Conservation (phyloP, 2,329 filamentous ascomycete genomes). For the Scolecobasidium constrictum region DNA sequence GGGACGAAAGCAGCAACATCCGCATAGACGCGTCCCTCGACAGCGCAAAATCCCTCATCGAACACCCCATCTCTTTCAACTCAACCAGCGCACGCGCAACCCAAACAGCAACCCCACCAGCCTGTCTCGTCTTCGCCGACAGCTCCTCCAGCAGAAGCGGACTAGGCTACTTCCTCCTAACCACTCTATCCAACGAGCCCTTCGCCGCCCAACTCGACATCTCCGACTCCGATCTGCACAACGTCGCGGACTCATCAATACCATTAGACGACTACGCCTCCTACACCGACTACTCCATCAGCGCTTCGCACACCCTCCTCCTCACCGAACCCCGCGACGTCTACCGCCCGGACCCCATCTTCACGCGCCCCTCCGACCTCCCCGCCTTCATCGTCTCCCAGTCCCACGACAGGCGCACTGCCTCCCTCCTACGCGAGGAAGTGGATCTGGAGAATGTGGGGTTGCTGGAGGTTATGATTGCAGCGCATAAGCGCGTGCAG, state of each 20-base stretch:
- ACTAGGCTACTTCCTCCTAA: conserved; percentile 37
- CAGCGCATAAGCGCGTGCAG: conserved; percentile 60
- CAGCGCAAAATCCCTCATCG: not conserved
- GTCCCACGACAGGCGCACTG: conserved; percentile 40
- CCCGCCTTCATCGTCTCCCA: conserved; percentile 1
- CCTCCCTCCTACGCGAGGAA: conserved; percentile 48
- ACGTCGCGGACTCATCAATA: conserved; percentile 7
- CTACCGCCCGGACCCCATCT: conserved; percentile 51
- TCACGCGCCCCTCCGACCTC: conserved; percentile 35
- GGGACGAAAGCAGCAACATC: conserved; percentile 40
- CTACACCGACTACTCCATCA: conserved; percentile 12
- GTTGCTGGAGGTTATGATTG: conserved; percentile 47
- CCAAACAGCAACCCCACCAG: conserved; percentile 5
- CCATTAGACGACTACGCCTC: conserved; percentile 4
- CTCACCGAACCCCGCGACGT: conserved; percentile 51
- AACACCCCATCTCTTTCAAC: conserved; percentile 6
- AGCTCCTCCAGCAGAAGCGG: not conserved
- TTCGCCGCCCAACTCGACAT: conserved; percentile 42
- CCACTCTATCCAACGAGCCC: conserved; percentile 34
- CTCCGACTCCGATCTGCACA: conserved; percentile 23
- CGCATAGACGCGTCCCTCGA: conserved; percentile 44
- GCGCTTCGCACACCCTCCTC: conserved; percentile 30
- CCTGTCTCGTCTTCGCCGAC: conserved; percentile 39
- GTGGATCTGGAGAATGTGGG: conserved; percentile 59
- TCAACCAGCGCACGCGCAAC: not conserved